These are phyloP conservation scores for Tylopilus balloui DNA, from an alignment of 768 basidiomycete species.

Conservation along the genomic window DNA sequence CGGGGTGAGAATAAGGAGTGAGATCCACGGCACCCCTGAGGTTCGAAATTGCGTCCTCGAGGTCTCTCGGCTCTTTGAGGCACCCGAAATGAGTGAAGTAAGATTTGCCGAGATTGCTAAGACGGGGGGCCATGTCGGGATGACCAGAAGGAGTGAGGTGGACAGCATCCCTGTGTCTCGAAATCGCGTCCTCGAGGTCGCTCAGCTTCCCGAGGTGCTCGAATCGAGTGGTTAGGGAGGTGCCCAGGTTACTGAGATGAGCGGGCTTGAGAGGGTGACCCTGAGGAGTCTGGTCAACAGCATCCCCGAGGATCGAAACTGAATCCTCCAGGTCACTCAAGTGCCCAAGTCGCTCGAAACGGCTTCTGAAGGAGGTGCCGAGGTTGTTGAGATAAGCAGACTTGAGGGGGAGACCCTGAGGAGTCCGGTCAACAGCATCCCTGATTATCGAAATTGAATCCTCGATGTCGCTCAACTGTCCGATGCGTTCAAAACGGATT, in stretches of 20 bases:
- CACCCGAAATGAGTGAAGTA: neutral
- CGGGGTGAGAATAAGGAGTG: neutral
- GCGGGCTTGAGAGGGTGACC: neutral
- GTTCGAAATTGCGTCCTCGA: neutral
- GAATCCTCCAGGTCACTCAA: neutral
- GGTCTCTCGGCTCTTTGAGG: neutral
- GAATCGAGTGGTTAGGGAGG: neutral
- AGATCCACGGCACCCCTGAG: neutral
- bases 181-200: neutral
- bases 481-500: neutral
- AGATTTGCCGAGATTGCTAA: neutral
- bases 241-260: neutral
- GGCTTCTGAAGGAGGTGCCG: neutral
- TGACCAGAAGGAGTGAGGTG: neutral
- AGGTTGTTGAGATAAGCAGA: neutral
- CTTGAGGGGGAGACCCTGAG: neutral
- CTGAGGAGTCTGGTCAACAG: neutral
- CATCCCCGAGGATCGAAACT: neutral
- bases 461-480: neutral
- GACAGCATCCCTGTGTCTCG: neutral
- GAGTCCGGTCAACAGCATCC: neutral
- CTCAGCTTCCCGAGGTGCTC: neutral
- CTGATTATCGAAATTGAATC: neutral
- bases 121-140: neutral
- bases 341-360: neutral